These are phyloP conservation scores for Didymella glomerata DNA, from an alignment of 2,329 filamentous ascomycete species.

Conservation along the genomic window DNA sequence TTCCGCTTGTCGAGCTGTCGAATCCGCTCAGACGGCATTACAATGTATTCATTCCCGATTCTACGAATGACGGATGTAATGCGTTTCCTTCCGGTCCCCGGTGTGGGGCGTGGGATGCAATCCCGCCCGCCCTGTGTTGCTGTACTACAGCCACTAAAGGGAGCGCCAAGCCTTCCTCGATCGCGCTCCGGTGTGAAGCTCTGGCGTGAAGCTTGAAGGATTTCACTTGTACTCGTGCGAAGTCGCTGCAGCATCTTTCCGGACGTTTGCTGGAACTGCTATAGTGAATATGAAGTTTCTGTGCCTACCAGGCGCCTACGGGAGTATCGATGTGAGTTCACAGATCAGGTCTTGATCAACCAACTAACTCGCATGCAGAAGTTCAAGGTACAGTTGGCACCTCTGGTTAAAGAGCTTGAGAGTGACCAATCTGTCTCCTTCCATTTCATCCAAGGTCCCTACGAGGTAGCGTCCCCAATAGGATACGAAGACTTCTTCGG, in stretches of 20 bases:
- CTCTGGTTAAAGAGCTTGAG: constrained; percentile 38
- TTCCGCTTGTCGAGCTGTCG: constrained; percentile 1
- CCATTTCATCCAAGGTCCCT: constrained; percentile 38
- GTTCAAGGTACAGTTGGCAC: constrained; percentile 40
- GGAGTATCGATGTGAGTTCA: constrained; percentile 34
- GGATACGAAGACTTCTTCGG: constrained; percentile 44
- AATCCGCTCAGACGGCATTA: not conserved
- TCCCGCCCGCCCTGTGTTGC: not conserved
- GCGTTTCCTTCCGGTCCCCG: not conserved
- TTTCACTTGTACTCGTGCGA: not conserved
- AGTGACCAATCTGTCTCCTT: constrained; percentile 32
- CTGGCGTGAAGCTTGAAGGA: not conserved
- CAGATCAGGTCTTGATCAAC: not conserved
- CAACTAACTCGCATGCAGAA: constrained; percentile 25
- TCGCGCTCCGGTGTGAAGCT: not conserved
- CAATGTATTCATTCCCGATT: constrained; percentile 4
- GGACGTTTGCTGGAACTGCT: not conserved
- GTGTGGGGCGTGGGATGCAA: not conserved
- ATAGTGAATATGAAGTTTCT: constrained; percentile 29
- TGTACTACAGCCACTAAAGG: constrained; percentile 1
- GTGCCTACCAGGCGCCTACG: constrained; percentile 39
- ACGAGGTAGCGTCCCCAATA: constrained; percentile 34
- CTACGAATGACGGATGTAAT: not conserved
- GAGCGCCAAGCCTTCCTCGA: not conserved
- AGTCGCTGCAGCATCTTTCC: not conserved